Evolutionary conservation across 2,329 filamentous ascomycete genomes (phyloP), one percentile per base, ranked within the genome.

Genomic region (Trichoderma sp.): DNA sequence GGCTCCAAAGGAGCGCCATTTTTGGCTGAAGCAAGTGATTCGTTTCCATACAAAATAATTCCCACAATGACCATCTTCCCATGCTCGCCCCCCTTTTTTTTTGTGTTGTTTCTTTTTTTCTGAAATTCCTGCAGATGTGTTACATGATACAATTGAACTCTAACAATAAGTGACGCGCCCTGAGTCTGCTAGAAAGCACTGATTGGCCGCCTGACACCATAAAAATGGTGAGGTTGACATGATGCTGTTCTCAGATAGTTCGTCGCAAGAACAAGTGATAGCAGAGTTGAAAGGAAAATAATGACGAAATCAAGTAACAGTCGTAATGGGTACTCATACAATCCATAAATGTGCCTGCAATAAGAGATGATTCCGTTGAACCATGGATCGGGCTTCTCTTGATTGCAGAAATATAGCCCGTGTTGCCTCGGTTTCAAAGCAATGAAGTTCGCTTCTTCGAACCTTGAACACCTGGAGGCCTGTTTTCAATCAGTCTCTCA

Each of bases 401-500:
- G 54, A n/a, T 57, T 22, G 34, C 50, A 56, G 32, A 52, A 60
- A 13, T 50, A 13, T 42, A 63, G 63, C 39, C 15, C n/a, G 37
- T 35, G 4, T 17, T 39, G 32, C 17, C 15, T 25, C 32, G 5
- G 32, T 19, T 29, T 67, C n/a, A 63, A 42, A 64, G 42, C 27
- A 19, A 54, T 29, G 66, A 53, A 10, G 42, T 5, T 39, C 59
- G 54, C 39, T 52, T 60, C 39, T 37, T 64, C 27, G 32, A 57
- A 13, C 52, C 63, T 54, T 39, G 37, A 13, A 35, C 56, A 29
- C 57, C 60, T 0, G 81, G 81, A 37, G 80, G 83, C 27, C 79
- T 76, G 70, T 85, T 85, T 75, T 85, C 83, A 22, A 79, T 78
- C 42, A 77, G 77, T 72, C 79, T 82, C 67, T 81, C 78, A 5